Base-by-base conservation (phyloP, 768 basidiomycete genomes). In the Calvatia gigantea region DNA sequence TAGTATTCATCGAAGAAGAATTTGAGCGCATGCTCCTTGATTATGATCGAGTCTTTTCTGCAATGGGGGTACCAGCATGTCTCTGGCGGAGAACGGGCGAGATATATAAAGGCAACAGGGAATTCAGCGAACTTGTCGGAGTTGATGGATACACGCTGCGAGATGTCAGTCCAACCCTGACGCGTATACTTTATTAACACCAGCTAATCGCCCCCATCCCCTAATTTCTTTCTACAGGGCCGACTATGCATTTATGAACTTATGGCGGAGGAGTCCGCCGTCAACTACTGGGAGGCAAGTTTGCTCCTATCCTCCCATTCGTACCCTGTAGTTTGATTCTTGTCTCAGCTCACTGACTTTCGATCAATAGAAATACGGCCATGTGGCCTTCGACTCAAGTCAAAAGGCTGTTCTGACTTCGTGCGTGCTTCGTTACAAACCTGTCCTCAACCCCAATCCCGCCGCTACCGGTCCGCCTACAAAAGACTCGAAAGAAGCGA, bases 71-170 rank as follows among this genome's bases (percentile, higher is more conserved):
- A 3, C 96, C 96, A 0, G 94, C 94, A 0, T 99, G 96, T 61
- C 79, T 98, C 5, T 98, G 96, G 96, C 79, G 95, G 25, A 77
- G 96, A 45, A 99, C 96, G 2, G 96, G 96, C 31, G 95, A 98
- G 74, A 98, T 98, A 60, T 98, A 98, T 78, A 98, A 98, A 70
- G 95, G 89, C 41, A 99, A 99, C 67, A 83, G 92, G 53, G 94
- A 96, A 71, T 98, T 99, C 68, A 87, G 93, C 5, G 91, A 93
- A 64, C 76, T 98, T 6, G 82, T 97, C 29, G 87, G 94, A 19
- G 79, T 97, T 28, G 91, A 94, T 55, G 89, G 91, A 35, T 84
- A 84, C 58, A 87, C 90, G 82, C 80, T 96, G 72, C 85, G 90
- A n/a, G 93, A 94, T 57, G 89, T 88, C 62, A 62, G 83, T 73